Conservation (phyloP, 345 rosid species). For the Corchorus capsularis region DNA sequence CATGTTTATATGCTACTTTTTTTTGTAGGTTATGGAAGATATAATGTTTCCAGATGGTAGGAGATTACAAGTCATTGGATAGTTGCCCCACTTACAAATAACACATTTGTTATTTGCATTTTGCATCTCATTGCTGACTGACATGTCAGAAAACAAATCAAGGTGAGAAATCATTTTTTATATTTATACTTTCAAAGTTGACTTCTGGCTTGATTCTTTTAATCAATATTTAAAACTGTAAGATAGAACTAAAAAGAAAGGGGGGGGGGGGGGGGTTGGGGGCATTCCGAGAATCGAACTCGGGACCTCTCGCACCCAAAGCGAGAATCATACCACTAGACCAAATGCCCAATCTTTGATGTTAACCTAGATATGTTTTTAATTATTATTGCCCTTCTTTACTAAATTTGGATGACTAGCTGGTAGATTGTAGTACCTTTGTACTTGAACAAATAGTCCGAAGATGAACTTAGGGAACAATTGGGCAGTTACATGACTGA, state of each 20-base stretch:
- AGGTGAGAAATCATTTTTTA: neutral
- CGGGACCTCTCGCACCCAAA: conserved; percentile 55
- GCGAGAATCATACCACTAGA: too few relatives aligned
- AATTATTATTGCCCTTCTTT: neutral
- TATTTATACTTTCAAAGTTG: neutral
- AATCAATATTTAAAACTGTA: neutral
- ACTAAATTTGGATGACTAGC: neutral
- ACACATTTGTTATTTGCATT: neutral
- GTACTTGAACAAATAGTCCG: neutral
- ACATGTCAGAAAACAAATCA: neutral
- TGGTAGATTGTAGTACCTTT: neutral
- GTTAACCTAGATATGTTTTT: neutral
- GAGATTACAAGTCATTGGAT: neutral
- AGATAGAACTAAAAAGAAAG: neutral
- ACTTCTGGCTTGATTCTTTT: neutral
- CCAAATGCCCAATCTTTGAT: neutral
- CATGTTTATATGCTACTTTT: neutral
- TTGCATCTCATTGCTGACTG: neutral
- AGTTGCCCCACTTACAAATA: neutral
- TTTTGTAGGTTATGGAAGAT: neutral
- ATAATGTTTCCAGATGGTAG: neutral
- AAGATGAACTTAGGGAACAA: neutral
- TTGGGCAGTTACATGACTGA: neutral
- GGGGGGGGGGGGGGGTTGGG: too few relatives aligned
- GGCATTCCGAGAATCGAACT: too few relatives aligned